These are phyloP conservation scores for Trichoderma sp. DNA, from an alignment of 2,329 filamentous ascomycete genomes.

Conservation along the genomic window DNA sequence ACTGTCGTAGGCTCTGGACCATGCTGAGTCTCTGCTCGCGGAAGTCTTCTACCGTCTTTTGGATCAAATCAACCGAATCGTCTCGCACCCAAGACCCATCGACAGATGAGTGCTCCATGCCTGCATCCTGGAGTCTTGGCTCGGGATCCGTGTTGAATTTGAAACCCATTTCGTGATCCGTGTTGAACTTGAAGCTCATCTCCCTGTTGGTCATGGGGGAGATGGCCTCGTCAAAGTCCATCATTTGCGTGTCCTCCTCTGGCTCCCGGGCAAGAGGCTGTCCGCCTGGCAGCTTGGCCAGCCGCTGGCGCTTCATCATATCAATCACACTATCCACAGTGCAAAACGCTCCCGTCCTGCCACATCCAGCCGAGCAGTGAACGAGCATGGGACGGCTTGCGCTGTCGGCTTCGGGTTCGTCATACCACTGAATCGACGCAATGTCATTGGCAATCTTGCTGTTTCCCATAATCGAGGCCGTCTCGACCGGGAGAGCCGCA, in stretches of 20 bases:
- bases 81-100: slow-evolving; percentile 68
- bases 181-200: slow-evolving; percentile 28
- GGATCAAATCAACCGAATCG: slow-evolving; percentile 75
- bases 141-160: slow-evolving; percentile 24
- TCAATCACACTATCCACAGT: slow-evolving; percentile 95
- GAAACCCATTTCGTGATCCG: slow-evolving; percentile 27
- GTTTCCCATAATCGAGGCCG: slow-evolving; percentile 38
- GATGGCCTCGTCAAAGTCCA: slow-evolving; percentile 31
- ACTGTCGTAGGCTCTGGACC: slow-evolving; percentile 93
- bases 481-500: slow-evolving; percentile 52
- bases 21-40: slow-evolving; percentile 86
- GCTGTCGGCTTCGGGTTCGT: slow-evolving; percentile 60
- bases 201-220: slow-evolving; percentile 33
- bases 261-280: slow-evolving; percentile 26
- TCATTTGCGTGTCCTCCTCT: slow-evolving; percentile 53
- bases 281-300: slow-evolving; percentile 34
- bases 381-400: slow-evolving; percentile 75
- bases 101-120: slow-evolving; percentile 26
- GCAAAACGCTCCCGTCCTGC: slow-evolving; percentile 93
- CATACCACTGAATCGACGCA: slow-evolving; percentile 48
- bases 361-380: slow-evolving; percentile 94
- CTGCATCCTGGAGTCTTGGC: slow-evolving; percentile 23
- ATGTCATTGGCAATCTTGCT: slow-evolving; percentile 34
- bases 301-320: slow-evolving; percentile 86
- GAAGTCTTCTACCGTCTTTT: slow-evolving; percentile 89